Evolutionary conservation across 2,329 filamentous ascomycete genomes (phyloP).

Genomic region (Clathrospora elynae): DNA sequence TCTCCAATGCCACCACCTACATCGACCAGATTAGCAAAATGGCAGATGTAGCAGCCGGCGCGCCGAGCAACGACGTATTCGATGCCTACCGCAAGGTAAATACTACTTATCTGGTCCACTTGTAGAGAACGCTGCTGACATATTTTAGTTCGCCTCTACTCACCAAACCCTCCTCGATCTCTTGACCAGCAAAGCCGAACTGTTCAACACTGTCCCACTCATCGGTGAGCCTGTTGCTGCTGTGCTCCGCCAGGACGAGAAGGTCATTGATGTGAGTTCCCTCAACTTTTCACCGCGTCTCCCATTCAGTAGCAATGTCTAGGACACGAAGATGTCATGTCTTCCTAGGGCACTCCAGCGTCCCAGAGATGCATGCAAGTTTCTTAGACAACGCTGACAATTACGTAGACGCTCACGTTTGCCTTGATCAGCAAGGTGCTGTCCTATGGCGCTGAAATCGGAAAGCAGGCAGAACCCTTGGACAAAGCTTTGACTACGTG

Average conservation of each 20-base stretch:
- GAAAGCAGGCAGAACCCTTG: not conserved
- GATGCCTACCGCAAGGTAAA: constrained; percentile 22
- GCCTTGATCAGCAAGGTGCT: not conserved
- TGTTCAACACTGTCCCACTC: constrained; percentile 18
- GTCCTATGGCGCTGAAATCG: constrained; percentile 1
- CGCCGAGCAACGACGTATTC: constrained; percentile 10
- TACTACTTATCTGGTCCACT: not conserved
- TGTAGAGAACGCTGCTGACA: not conserved
- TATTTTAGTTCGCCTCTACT: constrained; percentile 20
- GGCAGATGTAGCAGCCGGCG: constrained; percentile 7
- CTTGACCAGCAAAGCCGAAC: constrained; percentile 22
- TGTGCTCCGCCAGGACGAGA: constrained; percentile 21
- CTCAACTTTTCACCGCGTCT: not conserved
- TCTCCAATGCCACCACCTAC: constrained; percentile 8
- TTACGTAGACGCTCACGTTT: constrained; percentile 7
- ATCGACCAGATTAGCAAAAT: constrained; percentile 14
- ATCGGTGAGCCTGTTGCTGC: constrained; percentile 18
- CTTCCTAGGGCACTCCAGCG: too few species aligned
- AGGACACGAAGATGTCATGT: too few species aligned
- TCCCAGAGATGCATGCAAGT: not conserved
- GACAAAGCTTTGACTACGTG: not conserved
- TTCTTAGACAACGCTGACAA: not conserved
- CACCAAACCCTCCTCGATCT: constrained; percentile 25
- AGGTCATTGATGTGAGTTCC: constrained; percentile 22
- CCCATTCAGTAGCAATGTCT: too few species aligned